Evolutionary conservation across 345 rosid species (phyloP).

Genomic region (Citrus unshiu): DNA sequence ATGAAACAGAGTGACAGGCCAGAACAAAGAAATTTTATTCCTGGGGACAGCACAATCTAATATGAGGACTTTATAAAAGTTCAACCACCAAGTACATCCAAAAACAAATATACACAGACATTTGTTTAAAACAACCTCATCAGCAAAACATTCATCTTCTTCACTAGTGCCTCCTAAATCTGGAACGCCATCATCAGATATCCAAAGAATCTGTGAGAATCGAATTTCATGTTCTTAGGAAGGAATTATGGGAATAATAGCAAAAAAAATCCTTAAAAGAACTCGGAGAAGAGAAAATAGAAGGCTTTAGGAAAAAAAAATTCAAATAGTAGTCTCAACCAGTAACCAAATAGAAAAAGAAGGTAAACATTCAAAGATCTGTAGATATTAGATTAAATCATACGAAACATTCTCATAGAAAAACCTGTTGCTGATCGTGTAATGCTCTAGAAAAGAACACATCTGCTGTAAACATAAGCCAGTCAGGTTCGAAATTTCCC

Average conservation of each 20-base stretch:
- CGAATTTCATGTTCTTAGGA: slow-evolving; percentile 11
- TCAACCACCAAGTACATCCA: not conserved
- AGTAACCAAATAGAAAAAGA: not conserved
- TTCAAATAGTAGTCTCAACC: not conserved
- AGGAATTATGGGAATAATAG: slow-evolving; percentile 2
- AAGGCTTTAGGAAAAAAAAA: not conserved
- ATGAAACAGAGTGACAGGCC: not conserved
- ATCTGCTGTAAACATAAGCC: slow-evolving; percentile 83
- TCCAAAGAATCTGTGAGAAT: slow-evolving; percentile 68
- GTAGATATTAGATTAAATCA: not conserved
- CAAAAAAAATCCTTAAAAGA: not conserved
- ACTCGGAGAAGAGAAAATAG: not conserved
- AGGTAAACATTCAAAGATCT: not conserved
- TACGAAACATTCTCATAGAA: slow-evolving; percentile 8
- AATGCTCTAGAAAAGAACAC: slow-evolving; percentile 87
- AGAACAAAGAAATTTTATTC: not conserved
- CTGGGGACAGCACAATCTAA: not conserved
- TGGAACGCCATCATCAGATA: slow-evolving; percentile 86
- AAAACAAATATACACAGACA: not conserved
- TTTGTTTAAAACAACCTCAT: slow-evolving; percentile 58
- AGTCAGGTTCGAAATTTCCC: slow-evolving; percentile 85
- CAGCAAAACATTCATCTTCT: slow-evolving; percentile 74
- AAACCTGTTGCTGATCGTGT: slow-evolving; percentile 94
- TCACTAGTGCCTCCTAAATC: slow-evolving; percentile 79
- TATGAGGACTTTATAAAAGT: not conserved